Evolutionary conservation across 176 grass and related monocot genomes (phyloP), one percentile per base, ranked within the genome.

Genomic region (Cocos nucifera): DNA sequence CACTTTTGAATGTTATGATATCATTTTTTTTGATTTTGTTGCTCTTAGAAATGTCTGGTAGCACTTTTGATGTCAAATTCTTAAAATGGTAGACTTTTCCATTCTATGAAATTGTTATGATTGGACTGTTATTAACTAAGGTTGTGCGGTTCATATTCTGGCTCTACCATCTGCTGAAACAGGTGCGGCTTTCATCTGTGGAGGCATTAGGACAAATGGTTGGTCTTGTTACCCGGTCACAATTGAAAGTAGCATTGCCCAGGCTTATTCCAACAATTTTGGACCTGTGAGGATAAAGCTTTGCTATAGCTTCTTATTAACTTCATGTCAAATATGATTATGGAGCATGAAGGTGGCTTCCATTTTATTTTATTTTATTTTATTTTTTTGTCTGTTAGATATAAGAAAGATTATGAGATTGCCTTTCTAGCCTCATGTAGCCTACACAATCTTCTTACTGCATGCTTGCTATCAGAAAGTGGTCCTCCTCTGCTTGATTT

Each of bases 171-270:
- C 32, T 71, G 17, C 69, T 69, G 59, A 4, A 69, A 74, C 75
- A 96, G 92, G 92, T 96, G 69, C 77, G 81, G 6, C 78, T 82
- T 44, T 87, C 86, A 79, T 84, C 80, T 66, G 92, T 90, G 22
- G 92, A 96, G 69, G 92, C 87, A 63, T 85, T 96, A 74, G 92
- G 92, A 69, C 87, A 96, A 84, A 96, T 96, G 92, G 87, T 96
- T 69, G 92, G 87, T 73, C 58, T 96, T 61, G 69, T 96, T 72
- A 96, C 92, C 68, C 89, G 87, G 51, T 75, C 92, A 72, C 92
- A 90, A 54, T 76, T 96, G 66, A 96, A 90, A 80, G 85, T 83
- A 69, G 83, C 80, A 75, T 67, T 96, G 61, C 87, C 92, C 56
- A 87, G 87, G 60, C 89, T 96, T 65, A 85, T 90, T 60, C 87